Evolutionary conservation across 1,284 basidiomycete species (phyloP), one percentile per base, ranked within the genome.

Genomic region (Anthracocystis setariae): DNA sequence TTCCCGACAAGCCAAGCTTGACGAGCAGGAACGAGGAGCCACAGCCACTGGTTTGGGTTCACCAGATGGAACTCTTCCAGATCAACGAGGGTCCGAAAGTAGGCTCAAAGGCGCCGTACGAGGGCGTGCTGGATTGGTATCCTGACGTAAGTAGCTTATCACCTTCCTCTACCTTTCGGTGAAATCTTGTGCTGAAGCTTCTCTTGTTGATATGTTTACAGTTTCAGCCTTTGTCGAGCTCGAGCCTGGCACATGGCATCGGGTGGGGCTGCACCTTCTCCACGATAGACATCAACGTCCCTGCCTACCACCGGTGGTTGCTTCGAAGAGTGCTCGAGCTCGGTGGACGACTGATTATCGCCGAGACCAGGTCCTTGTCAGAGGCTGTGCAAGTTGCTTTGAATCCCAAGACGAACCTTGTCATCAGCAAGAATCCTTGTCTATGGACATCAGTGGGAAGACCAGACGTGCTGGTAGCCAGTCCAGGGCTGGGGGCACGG

Each of bases 201-300:
- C 10, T 20, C 8, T 12, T n/a, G 15, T 21, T 33, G 17, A 8
- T 5, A 1, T 20, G 10, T 27, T 32, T 29, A 12, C 23, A 73
- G 66, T 74, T 64, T 55, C 47, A 55, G 25, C 21, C 40, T 4
- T 27, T 76, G 7, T 59, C 65, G 1, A 7, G 35, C 1, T 46
- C 48, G 12, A 38, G 33, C 3, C 45, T 77, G 10, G 35, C 71
- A 8, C 18, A 24, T 4, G 52, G 55, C 2, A 48, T 61, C 35
- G 62, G 40, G 0, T 49, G 39, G 33, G 71, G 76, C n/a, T 76
- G 73, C 37, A 65, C 52, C 2, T 74, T 80, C 33, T 56, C 60
- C 3, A 80, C 78, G 3, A 47, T 76, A 33, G 66, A 74, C 57
- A 73, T 79, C 57, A 66, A 73, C 40, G 73, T 78, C 1, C 77